Base-by-base conservation (phyloP, 169 alveolate genomes). In the Ichthyophthirius multifiliis region DNA sequence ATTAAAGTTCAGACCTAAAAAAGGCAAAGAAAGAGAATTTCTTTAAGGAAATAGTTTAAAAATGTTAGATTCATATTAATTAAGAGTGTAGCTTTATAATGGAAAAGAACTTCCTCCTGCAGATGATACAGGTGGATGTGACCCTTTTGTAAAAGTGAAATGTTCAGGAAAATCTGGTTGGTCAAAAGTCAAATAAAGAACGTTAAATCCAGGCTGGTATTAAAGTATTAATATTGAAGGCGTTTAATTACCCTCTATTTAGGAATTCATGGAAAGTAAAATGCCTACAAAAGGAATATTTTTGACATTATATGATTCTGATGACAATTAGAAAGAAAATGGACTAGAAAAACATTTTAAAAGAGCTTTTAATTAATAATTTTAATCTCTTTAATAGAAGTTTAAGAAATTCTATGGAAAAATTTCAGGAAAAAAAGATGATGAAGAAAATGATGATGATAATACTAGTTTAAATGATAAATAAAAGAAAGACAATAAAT, bases 41-140 rank as follows among this genome's bases (percentile, higher is more conserved):
- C 47, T 85, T n/a, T n/a, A 84, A 45, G 15, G 62, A 32, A 43
- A 75, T 20, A 46, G 35, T 23, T 27, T 64, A 84, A 27, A 34
- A 45, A 2, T 74, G 62, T 46, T 55, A 43, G 6, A 46, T 4
- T 75, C 32, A 35, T 89, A 89, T 75, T 30, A 78, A 32, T 62
- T 89, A 7, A 47, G 90, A 18, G 76, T 85, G n/a, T 76, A 55
- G 12, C 67, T 89, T 3, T 89, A 76, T 74, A 75, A 86, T 76
- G 94, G 91, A 12, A 78, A 90, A 81, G 85, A 82, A 62, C n/a
- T 89, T 10, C 94, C 94, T 18, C 88, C 94, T 34, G 90, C 94
- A 3, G 94, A 89, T 75, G 90, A 77, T 4, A 83, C 88, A 2
- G 94, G 94, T 3, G 85, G 89, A 0, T 83, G 89, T 44, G 94